Conservation (phyloP, 768 basidiomycete genomes). For the Tricholomella constricta region DNA sequence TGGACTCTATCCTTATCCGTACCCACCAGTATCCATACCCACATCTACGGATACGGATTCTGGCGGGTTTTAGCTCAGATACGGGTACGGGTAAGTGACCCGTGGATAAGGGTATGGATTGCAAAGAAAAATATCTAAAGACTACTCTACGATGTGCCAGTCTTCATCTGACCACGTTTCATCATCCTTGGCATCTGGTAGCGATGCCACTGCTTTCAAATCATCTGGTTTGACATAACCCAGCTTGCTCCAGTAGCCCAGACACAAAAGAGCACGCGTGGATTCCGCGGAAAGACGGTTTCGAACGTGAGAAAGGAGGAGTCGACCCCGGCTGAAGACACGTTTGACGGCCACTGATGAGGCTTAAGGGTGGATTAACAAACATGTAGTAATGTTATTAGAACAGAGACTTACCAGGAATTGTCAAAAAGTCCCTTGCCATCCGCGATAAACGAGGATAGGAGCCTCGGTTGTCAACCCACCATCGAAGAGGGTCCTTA, state of each 20-base stretch:
- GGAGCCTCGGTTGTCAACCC: constrained; percentile 10
- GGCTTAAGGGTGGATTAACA: constrained; percentile 17
- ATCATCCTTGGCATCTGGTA: no score
- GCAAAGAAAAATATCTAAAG: no score
- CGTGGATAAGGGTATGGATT: no score
- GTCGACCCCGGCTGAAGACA: constrained; percentile 25
- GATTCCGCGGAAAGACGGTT: constrained; percentile 22
- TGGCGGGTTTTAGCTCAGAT: no score
- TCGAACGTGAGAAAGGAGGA: constrained; percentile 21
- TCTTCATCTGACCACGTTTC: no score
- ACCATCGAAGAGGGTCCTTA: constrained; percentile 24
- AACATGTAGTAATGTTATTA: background rate
- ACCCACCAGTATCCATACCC: no score
- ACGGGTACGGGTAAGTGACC: no score
- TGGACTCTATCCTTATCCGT: no score
- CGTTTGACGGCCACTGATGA: constrained; percentile 26
- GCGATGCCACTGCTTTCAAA: no score
- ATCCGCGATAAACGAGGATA: constrained; percentile 26
- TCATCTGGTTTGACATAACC: constrained; percentile 10
- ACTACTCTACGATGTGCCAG: no score
- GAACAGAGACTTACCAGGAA: constrained; percentile 21
- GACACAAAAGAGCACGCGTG: constrained; percentile 21
- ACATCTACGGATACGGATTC: no score
- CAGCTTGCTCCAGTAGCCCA: constrained; percentile 20
- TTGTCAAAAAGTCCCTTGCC: constrained; percentile 29